A percentile compares a stretch with the other conserved stretches of the same genome.
phyloP scores from a whole-genome alignment of 768 basidiomycete genomes.

The Suillus subluteus region DNA sequence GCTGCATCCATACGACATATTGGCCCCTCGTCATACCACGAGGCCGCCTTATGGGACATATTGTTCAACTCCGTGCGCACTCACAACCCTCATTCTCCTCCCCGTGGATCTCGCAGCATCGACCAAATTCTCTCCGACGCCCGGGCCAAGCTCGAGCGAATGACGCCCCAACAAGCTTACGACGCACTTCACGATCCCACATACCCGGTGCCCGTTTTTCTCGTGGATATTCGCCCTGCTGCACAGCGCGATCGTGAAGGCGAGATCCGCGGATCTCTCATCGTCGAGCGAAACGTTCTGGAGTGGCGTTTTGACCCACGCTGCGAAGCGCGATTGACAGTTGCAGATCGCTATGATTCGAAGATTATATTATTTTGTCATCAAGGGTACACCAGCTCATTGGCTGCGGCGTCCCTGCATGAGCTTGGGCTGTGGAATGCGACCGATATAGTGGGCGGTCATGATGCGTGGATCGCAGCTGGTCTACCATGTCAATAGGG shows the following conservation, averaged over 20 bases:
- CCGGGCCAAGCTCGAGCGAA: constrained; percentile 64
- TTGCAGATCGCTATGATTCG: constrained; percentile 77
- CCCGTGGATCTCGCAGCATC: constrained; percentile 65
- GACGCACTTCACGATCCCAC: constrained; percentile 57
- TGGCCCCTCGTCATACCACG: constrained; percentile 57
- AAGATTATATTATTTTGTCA: constrained; percentile 75
- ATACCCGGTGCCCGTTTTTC: constrained; percentile 62
- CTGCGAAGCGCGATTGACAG: constrained; percentile 54
- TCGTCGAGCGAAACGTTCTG: constrained; percentile 75
- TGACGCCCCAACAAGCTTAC: constrained; percentile 63
- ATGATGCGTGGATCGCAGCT: constrained; percentile 69
- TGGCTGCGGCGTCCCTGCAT: constrained; percentile 71
- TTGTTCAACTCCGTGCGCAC: constrained; percentile 59
- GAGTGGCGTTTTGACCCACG: constrained; percentile 85
- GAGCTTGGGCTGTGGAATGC: constrained; percentile 73
- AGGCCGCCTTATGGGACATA: constrained; percentile 69
- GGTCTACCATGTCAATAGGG: constrained; percentile 58
- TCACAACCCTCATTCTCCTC: constrained; percentile 64
- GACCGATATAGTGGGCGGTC: constrained; percentile 79
- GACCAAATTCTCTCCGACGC: constrained; percentile 58
- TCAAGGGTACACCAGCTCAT: constrained; percentile 71
- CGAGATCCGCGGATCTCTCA: constrained; percentile 63
- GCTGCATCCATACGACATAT: constrained; percentile 56
- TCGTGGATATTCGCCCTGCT: constrained; percentile 78
- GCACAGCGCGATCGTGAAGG: constrained; percentile 61